Evolutionary conservation across 305 asterid species (phyloP).

Genomic region (Solanum hybrid): DNA sequence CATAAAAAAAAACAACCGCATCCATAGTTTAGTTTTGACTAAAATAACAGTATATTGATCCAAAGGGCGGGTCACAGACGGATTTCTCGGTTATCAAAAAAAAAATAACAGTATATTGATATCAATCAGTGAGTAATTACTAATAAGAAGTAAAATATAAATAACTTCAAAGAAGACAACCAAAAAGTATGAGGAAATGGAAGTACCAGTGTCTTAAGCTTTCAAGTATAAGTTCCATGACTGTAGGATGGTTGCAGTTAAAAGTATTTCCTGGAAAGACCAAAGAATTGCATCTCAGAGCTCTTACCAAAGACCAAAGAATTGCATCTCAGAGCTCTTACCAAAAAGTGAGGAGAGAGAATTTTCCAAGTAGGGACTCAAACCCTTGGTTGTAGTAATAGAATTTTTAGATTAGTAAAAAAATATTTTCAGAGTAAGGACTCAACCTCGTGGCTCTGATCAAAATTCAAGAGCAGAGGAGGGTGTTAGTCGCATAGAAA

Average conservation of each 20-base stretch:
- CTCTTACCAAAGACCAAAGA: too few species aligned
- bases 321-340: too few species aligned
- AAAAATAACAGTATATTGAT: not conserved
- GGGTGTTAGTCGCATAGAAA: too few species aligned
- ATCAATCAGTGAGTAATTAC: not conserved
- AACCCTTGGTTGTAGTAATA: too few species aligned
- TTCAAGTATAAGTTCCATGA: constrained; percentile 89
- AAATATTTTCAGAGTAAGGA: too few species aligned
- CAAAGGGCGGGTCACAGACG: too few species aligned
- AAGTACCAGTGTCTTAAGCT: constrained; percentile 95
- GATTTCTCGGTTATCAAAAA: too few species aligned
- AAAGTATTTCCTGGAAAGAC: constrained; percentile 71
- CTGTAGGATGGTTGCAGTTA: constrained; percentile 94
- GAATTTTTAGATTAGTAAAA: too few species aligned
- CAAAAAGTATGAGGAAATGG: constrained; percentile 10
- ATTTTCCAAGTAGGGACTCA: too few species aligned
- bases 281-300: not conserved
- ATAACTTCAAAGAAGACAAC: not conserved
- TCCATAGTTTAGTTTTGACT: not conserved
- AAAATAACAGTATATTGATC: not conserved
- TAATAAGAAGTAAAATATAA: not conserved
- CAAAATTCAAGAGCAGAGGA: too few species aligned
- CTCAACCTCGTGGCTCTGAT: too few species aligned
- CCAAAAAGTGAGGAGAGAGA: not conserved
- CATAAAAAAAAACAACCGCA: not conserved